Evolutionary conservation across 78 protist genomes (phyloP).

Genomic region (Planoprotostelium fungivorum): DNA sequence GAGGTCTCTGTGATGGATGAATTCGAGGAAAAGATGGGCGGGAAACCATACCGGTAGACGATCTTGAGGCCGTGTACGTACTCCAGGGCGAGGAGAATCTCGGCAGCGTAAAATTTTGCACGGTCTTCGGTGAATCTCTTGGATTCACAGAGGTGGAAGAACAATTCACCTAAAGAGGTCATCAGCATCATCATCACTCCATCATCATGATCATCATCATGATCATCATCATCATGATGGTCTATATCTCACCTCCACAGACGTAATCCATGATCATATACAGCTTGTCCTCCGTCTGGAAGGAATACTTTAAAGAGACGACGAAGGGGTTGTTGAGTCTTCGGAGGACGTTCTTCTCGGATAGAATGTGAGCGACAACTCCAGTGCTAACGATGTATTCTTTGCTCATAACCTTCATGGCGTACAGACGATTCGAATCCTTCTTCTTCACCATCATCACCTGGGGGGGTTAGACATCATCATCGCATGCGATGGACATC

Average conservation of each 20-base stretch:
- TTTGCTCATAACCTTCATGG: constrained; percentile 72
- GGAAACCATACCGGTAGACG: constrained; percentile 53
- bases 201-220: no score
- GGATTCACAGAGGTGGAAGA: constrained; percentile 81
- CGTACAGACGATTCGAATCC: constrained; percentile 62
- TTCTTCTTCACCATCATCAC: constrained; percentile 62
- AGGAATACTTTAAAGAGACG: constrained; percentile 83
- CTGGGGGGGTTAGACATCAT: constrained; percentile 4
- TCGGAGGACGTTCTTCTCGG: constrained; percentile 74
- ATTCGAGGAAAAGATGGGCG: not conserved
- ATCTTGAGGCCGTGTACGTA: constrained; percentile 80
- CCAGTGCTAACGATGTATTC: not conserved
- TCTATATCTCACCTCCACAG: constrained; percentile 89
- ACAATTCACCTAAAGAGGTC: constrained; percentile 70
- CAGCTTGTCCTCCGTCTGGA: constrained; percentile 81
- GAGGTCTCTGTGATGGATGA: constrained; percentile 47
- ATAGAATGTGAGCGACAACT: constrained; percentile 73
- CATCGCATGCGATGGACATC: constrained; percentile 10
- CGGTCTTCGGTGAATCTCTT: constrained; percentile 68
- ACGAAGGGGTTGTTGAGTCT: constrained; percentile 74
- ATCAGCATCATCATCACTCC: no score
- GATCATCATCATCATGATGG: no score
- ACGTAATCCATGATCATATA: constrained; percentile 88
- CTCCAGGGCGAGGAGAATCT: constrained; percentile 83
- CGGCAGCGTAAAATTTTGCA: constrained; percentile 83